Percentiles rank a stretch among this genome's conserved stretches.
Conservation (phyloP, 2,329 filamentous ascomycete genomes). For the Pseudogymnoascus sp. region DNA sequence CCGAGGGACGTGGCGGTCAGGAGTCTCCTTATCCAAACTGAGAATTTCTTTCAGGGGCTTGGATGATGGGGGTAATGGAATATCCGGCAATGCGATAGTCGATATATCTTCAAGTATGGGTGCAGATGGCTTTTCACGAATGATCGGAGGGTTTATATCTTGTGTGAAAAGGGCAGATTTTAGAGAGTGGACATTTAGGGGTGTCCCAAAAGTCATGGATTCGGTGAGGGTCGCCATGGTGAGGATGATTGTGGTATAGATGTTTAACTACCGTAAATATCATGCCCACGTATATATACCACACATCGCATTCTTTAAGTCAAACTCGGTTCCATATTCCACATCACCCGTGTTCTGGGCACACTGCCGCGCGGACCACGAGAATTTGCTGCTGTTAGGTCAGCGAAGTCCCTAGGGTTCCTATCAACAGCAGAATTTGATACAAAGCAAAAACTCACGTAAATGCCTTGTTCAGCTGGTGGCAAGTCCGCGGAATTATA, state of each 20-base stretch:
- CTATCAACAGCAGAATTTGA: background rate
- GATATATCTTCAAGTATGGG: background rate
- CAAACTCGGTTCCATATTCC: background rate
- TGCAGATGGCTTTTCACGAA: background rate
- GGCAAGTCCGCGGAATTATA: constrained; percentile 5
- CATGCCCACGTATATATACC: background rate
- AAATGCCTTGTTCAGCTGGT: background rate
- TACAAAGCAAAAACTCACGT: background rate
- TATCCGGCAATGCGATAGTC: background rate
- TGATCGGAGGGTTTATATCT: background rate
- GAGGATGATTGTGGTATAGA: background rate
- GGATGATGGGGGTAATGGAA: constrained; percentile 59
- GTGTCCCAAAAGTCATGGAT: background rate
- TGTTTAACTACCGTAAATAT: background rate
- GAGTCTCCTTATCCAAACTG: constrained; percentile 71
- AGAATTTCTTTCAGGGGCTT: constrained; percentile 52
- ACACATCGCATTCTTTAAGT: background rate
- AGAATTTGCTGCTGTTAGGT: background rate
- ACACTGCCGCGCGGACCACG: background rate
- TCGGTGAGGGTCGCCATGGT: background rate
- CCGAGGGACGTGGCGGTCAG: constrained; percentile 71
- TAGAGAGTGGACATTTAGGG: background rate
- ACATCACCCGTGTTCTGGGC: background rate
- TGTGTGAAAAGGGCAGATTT: background rate
- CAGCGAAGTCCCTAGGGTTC: background rate